Evolutionary conservation across 306 rosid genomes (phyloP).

Genomic region (Fragaria iinumae): DNA sequence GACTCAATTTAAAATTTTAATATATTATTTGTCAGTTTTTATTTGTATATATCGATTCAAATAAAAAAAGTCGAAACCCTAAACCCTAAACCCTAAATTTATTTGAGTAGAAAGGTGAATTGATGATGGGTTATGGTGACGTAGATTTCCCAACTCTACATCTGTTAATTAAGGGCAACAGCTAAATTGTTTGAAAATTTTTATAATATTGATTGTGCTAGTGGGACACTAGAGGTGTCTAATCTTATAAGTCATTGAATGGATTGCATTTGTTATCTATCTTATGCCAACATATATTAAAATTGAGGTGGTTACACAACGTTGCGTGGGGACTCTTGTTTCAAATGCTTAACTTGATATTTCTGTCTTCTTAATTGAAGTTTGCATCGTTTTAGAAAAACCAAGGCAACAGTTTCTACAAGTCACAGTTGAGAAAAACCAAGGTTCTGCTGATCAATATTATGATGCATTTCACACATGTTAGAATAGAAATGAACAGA

Average conservation of each 20-base stretch:
- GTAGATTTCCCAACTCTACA: not conserved
- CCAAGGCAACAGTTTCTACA: not conserved
- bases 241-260: not conserved
- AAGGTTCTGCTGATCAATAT: not conserved
- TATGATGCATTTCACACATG: not conserved
- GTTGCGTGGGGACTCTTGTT: not conserved
- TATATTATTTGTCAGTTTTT: too few relatives aligned
- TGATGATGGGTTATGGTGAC: not conserved
- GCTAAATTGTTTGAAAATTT: not conserved
- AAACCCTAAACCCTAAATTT: too few relatives aligned
- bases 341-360: not conserved
- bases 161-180: not conserved
- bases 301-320: not conserved
- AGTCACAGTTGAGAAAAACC: not conserved
- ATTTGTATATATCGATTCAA: not conserved
- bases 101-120: not conserved
- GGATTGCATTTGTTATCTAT: not conserved
- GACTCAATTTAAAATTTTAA: too few relatives aligned
- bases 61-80: too few relatives aligned
- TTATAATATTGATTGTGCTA: not conserved
- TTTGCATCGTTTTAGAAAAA: too few relatives aligned
- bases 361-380: not conserved
- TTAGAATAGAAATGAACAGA: not conserved
- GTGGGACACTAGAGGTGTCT: not conserved
- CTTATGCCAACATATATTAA: not conserved